Evolutionary conservation across 2,329 filamentous ascomycete species (phyloP), one percentile per base, ranked within the genome.

Genomic region (Grosmannia penicillata): DNA sequence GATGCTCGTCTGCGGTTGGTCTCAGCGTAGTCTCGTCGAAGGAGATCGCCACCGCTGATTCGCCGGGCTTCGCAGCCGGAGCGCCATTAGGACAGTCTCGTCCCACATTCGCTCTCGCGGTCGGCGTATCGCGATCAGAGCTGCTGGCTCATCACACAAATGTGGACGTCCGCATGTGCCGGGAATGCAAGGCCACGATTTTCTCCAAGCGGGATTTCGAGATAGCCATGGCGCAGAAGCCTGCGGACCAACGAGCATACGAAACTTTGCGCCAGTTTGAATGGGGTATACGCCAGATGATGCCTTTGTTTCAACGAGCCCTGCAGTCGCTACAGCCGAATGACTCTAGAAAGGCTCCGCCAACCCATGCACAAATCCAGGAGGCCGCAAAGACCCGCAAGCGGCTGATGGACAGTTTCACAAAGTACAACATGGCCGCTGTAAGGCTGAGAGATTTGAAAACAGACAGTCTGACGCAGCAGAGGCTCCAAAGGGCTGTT

Each of bases 381-480:
- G 86, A 94, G 49, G 87, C 87, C 0, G 78, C 80, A 32, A 93
- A 91, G 57, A 81, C 93, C 10, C 79, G 87, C n/a, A 93, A 85
- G 55, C 72, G 86, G 18, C 67, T 95, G 1, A 87, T 85, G 42
- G 87, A 94, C 50, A 82, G 84, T 8, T 94, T 95, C 51, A 72
- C 77, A 10, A 87, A 94, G 50, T 94, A 93, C 54, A 83, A 93
- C 49, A 64, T 74, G 4, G 84, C 85, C 1, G 85, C 86, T 4
- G 77, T 81, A 45, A 73, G 86, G 4, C 75, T 95, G 40, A 75
- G 86, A 23, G 83, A 93, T 50, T 61, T 94, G 34, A 78, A 77
- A 14, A 82, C 82, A 0, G 62, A 75, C 5, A 87, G 74, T 35
- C 66, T 75, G 0, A 76, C 82, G 0, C 86, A 94, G 52, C 61